Base-by-base conservation (phyloP, 352 stramenopile species). In the Globisporangium perplexum region DNA sequence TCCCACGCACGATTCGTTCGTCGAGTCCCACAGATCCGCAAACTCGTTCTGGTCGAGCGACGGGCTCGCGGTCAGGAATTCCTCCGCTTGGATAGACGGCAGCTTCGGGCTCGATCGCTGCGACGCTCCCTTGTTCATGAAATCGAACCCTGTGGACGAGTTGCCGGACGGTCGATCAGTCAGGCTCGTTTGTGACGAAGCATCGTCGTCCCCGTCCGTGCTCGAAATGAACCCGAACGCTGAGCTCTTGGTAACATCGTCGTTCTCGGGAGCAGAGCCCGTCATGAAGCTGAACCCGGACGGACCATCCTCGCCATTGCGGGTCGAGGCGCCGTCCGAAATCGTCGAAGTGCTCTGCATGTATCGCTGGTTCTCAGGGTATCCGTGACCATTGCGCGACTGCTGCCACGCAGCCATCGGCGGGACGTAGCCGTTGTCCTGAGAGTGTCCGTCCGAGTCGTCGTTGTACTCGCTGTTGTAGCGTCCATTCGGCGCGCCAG, bases 171-270 rank as follows among this genome's bases (percentile, higher is more conserved):
- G 73, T 6, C 64, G 69, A 46, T 78, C 70, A 1, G 69, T 70
- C 1, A 72, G 70, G 44, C 62, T 79, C 30, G 63, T 75, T 35
- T 62, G 60, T n/a, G 72, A 81, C 23, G 63, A 71, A 31, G 62
- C 62, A 24, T 88, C 68, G 12, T 80, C 68, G 11, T 77, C 68
- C 17, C 57, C 43, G 36, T 83, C 62, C 11, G 63, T 61, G 20
- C 55, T 74, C 4, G 70, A 59, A 53, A 95, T 90, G 53, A 95
- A 95, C 1, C 75, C 79, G 43, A 95, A 95, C 2, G 85, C 83
- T 18, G 85, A 95, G 3, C 42, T 51, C 22, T 60, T 63, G 15
- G 47, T 53, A 15, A 28, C 45, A 1, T 57, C 53, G 12, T 58
- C 55, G 14, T 57, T 47, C 15, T 58, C 55, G 11, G 59, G 47